Conservation (phyloP, 495 filamentous ascomycete genomes). For the Trichoderma orchidacearum region DNA sequence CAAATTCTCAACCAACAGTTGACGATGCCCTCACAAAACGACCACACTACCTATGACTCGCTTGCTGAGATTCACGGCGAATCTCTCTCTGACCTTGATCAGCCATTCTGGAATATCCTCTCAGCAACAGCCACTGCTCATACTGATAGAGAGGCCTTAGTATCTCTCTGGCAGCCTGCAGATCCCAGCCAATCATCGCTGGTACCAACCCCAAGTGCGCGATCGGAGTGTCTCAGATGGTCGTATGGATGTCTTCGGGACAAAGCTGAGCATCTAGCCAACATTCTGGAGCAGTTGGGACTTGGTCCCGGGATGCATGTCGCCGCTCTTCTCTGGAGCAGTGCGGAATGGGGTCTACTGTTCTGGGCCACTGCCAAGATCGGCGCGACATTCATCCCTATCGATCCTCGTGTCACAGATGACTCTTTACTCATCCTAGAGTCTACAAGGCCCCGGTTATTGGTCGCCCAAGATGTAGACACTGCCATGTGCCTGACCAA, state of each 20-base stretch:
- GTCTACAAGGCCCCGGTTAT: conserved; percentile 6
- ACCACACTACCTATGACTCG: background rate
- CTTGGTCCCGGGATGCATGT: conserved; percentile 5
- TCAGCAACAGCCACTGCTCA: background rate
- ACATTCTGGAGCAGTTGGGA: conserved; percentile 2
- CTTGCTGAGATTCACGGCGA: conserved; percentile 7
- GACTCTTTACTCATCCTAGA: conserved; percentile 11
- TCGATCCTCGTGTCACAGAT: conserved; percentile 12
- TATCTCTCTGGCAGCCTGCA: conserved; percentile 9
- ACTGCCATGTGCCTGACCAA: background rate
- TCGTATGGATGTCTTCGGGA: conserved; percentile 5
- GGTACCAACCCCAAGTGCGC: background rate
- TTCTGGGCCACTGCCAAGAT: conserved; percentile 18
- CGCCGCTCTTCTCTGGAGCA: conserved; percentile 16
- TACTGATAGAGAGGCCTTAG: conserved; percentile 8
- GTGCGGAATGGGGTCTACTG: conserved; percentile 18
- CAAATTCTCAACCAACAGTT: background rate
- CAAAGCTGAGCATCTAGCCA: conserved; percentile 2
- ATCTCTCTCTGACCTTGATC: conserved; percentile 2
- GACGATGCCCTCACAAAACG: background rate
- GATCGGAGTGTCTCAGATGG: conserved; percentile 5
- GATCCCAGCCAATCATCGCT: background rate
- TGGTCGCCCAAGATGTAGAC: conserved; percentile 13
- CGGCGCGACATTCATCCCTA: conserved; percentile 14
- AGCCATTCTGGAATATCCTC: conserved; percentile 8